These are phyloP conservation scores for Tolypocladium tropicale DNA, from an alignment of 2,329 filamentous ascomycete genomes.

Conservation along the genomic window DNA sequence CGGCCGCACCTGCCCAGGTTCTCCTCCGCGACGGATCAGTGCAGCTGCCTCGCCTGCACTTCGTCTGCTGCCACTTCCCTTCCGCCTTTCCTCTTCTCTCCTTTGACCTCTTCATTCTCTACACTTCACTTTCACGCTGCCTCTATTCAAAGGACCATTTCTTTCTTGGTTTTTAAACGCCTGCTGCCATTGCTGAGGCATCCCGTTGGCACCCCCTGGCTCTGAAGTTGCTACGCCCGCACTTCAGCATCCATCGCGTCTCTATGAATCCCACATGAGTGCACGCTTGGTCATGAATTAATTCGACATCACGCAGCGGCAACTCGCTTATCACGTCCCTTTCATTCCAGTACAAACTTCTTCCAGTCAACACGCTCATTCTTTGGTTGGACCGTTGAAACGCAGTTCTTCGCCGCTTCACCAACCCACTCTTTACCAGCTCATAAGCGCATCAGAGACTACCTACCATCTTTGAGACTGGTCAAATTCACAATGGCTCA, in stretches of 20 bases:
- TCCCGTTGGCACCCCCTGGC: neutral
- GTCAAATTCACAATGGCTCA: constrained; percentile 11
- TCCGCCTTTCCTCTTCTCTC: too few relatives aligned
- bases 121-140: neutral
- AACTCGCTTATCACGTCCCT: neutral
- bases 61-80: too few relatives aligned
- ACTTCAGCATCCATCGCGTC: neutral
- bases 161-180: neutral
- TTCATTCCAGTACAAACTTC: neutral
- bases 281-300: neutral
- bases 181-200: neutral
- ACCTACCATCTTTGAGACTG: neutral
- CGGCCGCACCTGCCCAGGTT: neutral
- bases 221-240: neutral
- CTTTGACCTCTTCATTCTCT: neutral
- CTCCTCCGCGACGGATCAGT: neutral
- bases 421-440: neutral
- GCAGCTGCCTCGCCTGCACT: neutral
- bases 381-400: neutral
- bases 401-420: neutral
- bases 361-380: neutral
- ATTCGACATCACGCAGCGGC: neutral
- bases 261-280: neutral
- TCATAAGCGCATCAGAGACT: neutral
- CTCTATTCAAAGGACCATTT: neutral